Base-by-base conservation (phyloP, 352 stramenopile genomes). In the Elongisporangium undulatum region DNA sequence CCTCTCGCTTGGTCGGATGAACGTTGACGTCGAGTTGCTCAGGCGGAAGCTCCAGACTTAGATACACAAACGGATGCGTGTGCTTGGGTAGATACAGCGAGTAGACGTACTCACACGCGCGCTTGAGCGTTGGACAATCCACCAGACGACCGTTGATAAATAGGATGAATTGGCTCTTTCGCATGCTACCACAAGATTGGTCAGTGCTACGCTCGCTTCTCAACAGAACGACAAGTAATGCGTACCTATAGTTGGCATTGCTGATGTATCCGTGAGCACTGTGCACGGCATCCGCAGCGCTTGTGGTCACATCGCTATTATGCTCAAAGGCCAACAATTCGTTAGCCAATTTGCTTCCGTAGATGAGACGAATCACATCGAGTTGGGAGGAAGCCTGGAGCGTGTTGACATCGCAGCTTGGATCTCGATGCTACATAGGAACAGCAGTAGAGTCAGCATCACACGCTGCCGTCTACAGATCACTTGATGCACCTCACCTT, bases 101-200 rank as follows among this genome's bases (percentile, higher is more conserved):
- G 76, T 99, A 99, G 3, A 98, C 82, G 49, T 94, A 94, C 73
- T 99, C 96, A 57, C 98, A 87, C 16, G 92, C 85, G 49, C 90
- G 79, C 62, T 97, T 97, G 26, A 99, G 80, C 52, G 82, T 72
- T 50, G 79, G 59, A 53, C 88, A 98, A 29, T 99, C 91, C 12
- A 99, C 96, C 13, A 99, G 77, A 10, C 97, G 90, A 55, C 98
- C 75, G 74, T 99, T 99, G 65, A 99, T 97, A 69, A 99, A 99
- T 13, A 99, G 65, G 45, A 99, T 84, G 51, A 94, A 96, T 24
- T 83, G 78, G 56, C 71, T 90, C 64, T 90, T 92, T 63, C 88
- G 89, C 24, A 92, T 55, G 61, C 86, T 95, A 55, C 34, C 63
- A n/a, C 19, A 13, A 56, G 20, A 49, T 7, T 45, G 13, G 48